Conservation (phyloP, 2,329 filamentous ascomycete genomes). For the Phialophora macrospora region DNA sequence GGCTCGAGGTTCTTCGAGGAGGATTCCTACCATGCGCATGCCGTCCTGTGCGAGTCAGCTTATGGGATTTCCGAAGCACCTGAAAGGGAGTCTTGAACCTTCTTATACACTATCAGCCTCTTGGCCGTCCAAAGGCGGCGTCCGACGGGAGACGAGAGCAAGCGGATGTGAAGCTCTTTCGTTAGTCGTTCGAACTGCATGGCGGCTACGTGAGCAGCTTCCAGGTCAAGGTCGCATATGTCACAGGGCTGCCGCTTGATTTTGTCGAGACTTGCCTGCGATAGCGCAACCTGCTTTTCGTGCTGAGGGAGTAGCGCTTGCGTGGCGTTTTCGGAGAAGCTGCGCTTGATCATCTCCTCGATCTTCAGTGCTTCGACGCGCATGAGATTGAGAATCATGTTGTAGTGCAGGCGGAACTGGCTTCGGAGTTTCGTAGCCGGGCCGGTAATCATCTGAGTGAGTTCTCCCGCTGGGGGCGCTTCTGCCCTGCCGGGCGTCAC, state of each 20-base stretch:
- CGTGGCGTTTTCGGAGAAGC: constrained; percentile 97
- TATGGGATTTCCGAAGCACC: neutral
- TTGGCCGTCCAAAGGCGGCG: constrained; percentile 76
- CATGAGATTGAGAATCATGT: constrained; percentile 97
- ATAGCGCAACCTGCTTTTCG: constrained; percentile 89
- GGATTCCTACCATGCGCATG: constrained; percentile 77
- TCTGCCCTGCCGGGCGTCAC: constrained; percentile 81
- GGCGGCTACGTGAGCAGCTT: constrained; percentile 78
- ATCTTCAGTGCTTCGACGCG: constrained; percentile 97
- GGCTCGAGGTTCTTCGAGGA: constrained; percentile 72
- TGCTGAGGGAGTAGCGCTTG: constrained; percentile 93
- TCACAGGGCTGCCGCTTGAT: constrained; percentile 83
- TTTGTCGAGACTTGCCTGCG: constrained; percentile 88
- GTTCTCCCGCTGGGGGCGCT: constrained; percentile 79
- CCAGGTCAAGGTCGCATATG: constrained; percentile 79
- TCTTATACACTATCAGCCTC: constrained; percentile 80
- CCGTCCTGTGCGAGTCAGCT: constrained; percentile 64
- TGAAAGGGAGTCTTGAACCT: constrained; percentile 45
- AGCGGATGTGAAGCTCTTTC: constrained; percentile 73
- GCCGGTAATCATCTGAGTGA: constrained; percentile 93
- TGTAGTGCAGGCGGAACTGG: constrained; percentile 96
- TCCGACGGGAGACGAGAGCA: constrained; percentile 80
- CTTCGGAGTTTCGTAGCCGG: constrained; percentile 93
- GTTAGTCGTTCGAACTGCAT: constrained; percentile 82
- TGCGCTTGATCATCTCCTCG: constrained; percentile 99